Evolutionary conservation across 139 green algal species (phyloP).

Genomic region (Tetradesmus lagerheimii): DNA sequence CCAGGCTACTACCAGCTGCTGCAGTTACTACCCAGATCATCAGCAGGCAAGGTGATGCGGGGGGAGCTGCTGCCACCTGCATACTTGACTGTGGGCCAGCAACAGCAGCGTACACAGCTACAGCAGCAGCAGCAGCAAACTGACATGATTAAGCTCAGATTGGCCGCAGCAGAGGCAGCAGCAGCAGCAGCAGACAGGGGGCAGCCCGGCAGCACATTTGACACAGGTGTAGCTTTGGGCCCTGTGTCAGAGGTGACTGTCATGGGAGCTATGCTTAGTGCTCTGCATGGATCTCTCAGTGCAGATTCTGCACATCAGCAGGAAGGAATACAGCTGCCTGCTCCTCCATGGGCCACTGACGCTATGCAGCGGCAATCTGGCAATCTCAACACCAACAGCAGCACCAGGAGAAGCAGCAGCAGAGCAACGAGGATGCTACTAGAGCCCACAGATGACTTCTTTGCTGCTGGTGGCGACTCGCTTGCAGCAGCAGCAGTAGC

Average conservation of each 20-base stretch:
- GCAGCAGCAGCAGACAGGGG: background rate
- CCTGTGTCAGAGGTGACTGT: constrained; percentile 13
- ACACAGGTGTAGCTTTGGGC: background rate
- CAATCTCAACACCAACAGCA: background rate
- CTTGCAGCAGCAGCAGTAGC: constrained; percentile 48
- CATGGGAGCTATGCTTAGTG: constrained; percentile 1
- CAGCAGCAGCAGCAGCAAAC: background rate
- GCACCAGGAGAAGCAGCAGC: constrained; percentile 34
- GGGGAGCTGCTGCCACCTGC: constrained; percentile 2
- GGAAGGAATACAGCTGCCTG: background rate
- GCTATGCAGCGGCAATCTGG: background rate
- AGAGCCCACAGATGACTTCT: constrained; percentile 64
- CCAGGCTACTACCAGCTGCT: constrained; percentile 40
- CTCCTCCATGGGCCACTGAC: background rate
- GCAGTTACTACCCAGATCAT: constrained; percentile 51
- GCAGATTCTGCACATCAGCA: background rate
- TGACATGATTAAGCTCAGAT: too few species aligned
- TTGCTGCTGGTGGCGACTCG: constrained; percentile 59
- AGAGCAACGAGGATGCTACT: background rate
- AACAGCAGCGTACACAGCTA: background rate
- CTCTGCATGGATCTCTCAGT: background rate
- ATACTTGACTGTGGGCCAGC: background rate
- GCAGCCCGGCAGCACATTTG: too few species aligned
- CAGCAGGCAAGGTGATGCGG: constrained; percentile 59
- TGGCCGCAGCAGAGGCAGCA: background rate